Evolutionary conservation across 1,284 basidiomycete species (phyloP).

Genomic region (Cutaneotrichosporon sp.): DNA sequence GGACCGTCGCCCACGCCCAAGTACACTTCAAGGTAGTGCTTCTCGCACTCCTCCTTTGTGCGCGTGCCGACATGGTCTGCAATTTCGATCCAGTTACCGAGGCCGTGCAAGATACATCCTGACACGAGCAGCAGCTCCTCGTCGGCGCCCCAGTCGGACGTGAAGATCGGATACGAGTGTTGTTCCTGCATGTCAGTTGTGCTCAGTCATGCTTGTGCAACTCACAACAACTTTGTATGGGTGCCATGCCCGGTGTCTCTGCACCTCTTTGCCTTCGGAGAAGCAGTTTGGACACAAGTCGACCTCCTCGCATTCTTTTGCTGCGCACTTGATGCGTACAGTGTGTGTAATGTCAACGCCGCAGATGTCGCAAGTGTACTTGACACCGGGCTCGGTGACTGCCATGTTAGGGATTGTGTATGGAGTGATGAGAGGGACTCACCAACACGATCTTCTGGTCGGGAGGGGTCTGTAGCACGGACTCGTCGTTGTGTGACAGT

Average conservation of each 20-base stretch:
- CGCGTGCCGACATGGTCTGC: constrained; percentile 93
- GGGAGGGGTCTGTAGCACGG: constrained; percentile 31
- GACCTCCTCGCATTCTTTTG: constrained; percentile 71
- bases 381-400: constrained; percentile 44
- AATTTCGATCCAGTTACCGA: constrained; percentile 97
- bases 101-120: constrained; percentile 78
- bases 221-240: constrained; percentile 86
- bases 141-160: constrained; percentile 95
- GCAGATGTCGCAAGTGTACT: constrained; percentile 49
- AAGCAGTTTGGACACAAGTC: constrained; percentile 88
- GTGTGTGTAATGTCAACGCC: constrained; percentile 61
- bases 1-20: constrained; percentile 50
- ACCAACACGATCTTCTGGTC: constrained; percentile 38
- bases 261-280: constrained; percentile 83
- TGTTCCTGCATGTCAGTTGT: constrained; percentile 61
- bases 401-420: neutral
- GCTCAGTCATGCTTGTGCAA: constrained; percentile 9
- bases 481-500: constrained; percentile 45
- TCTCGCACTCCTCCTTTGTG: constrained; percentile 88
- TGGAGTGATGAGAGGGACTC: neutral
- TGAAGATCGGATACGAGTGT: constrained; percentile 92
- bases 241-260: constrained; percentile 79
- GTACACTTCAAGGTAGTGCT: constrained; percentile 81
- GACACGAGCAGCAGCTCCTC: constrained; percentile 92
- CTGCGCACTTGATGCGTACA: constrained; percentile 86